Evolutionary conservation across 768 basidiomycete genomes (phyloP).

Genomic region (Phylloporus arenicola): DNA sequence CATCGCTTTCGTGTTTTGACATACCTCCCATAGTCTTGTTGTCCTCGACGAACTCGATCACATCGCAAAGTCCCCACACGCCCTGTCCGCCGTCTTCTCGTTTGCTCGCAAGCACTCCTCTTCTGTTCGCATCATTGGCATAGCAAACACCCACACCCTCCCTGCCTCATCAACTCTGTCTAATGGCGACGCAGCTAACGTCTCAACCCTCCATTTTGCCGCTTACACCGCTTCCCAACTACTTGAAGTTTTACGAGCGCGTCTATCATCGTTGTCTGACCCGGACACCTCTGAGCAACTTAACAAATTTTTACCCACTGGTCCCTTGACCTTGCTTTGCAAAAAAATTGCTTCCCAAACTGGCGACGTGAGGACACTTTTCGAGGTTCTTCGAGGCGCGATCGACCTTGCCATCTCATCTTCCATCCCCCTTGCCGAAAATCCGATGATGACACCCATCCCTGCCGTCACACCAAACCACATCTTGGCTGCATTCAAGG

Average conservation of each 20-base stretch:
- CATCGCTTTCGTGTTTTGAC: slow-evolving; percentile 17
- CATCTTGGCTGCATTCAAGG: slow-evolving; percentile 70
- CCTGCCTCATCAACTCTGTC: slow-evolving; percentile 47
- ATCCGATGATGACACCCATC: slow-evolving; percentile 31
- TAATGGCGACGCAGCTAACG: slow-evolving; percentile 33
- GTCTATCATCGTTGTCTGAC: slow-evolving; percentile 51
- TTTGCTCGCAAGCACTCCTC: slow-evolving; percentile 52
- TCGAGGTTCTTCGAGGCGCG: slow-evolving; percentile 75
- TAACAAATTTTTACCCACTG: slow-evolving; percentile 55
- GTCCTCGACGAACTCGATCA: slow-evolving; percentile 88
- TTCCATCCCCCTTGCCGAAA: slow-evolving; percentile 13
- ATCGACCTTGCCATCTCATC: slow-evolving; percentile 60
- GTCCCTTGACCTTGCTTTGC: slow-evolving; percentile 63
- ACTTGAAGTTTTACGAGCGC: slow-evolving; percentile 58
- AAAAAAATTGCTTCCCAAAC: slow-evolving; percentile 80
- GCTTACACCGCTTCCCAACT: slow-evolving; percentile 75
- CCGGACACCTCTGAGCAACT: slow-evolving; percentile 25
- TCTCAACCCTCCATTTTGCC: slow-evolving; percentile 71
- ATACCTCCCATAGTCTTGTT: slow-evolving; percentile 46
- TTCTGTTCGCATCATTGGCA: slow-evolving; percentile 67
- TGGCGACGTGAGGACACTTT: slow-evolving; percentile 75
- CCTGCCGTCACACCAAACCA: slow-evolving; percentile 57
- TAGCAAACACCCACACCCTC: slow-evolving; percentile 86
- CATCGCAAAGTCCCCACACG: slow-evolving; percentile 55
- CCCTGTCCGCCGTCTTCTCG: slow-evolving; percentile 60